These are phyloP conservation scores for Pythium rhizo-oryzae DNA, from an alignment of 352 stramenopile species.

Conservation along the genomic window DNA sequence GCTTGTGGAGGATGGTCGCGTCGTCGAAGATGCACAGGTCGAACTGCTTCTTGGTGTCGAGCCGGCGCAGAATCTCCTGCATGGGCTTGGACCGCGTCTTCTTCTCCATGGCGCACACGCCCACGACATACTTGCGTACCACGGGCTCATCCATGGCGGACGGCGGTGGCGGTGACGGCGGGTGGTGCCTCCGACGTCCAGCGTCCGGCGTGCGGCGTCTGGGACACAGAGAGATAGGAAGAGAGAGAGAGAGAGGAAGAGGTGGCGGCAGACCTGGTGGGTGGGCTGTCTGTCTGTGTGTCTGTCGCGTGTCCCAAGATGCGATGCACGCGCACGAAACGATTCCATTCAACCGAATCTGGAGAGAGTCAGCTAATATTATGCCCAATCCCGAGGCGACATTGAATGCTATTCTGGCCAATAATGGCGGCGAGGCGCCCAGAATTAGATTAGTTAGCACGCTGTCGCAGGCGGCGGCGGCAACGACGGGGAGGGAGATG, in stretches of 20 bases:
- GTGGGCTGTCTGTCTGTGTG: background rate
- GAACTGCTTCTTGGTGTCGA: conserved; percentile 94
- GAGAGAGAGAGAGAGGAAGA: too few relatives aligned
- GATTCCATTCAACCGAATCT: conserved; percentile 30
- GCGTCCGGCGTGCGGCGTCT: too few relatives aligned
- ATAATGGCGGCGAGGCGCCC: background rate
- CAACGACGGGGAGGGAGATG: conserved; percentile 3
- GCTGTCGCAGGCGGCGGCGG: background rate
- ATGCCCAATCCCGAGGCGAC: conserved; percentile 12
- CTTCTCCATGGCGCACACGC: conserved; percentile 99
- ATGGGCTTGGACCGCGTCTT: conserved; percentile 96
- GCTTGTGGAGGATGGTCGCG: conserved; percentile 94
- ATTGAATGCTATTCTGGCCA: background rate
- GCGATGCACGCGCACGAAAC: conserved; percentile 8
- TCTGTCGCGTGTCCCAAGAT: conserved; percentile 27
- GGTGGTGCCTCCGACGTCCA: too few relatives aligned
- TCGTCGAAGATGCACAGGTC: conserved; percentile 98
- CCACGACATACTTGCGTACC: conserved; percentile 83
- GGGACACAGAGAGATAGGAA: background rate
- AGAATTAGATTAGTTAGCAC: conserved; percentile 11
- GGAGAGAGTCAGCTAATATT: conserved; percentile 29
- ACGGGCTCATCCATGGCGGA: conserved; percentile 29
- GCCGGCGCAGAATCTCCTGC: conserved; percentile 95
- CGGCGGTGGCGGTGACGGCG: too few relatives aligned
- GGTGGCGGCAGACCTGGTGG: background rate